Evolutionary conservation across 257 asterid genomes (phyloP), one percentile per base, ranked within the genome.

Genomic region (Solanum tacnaense): DNA sequence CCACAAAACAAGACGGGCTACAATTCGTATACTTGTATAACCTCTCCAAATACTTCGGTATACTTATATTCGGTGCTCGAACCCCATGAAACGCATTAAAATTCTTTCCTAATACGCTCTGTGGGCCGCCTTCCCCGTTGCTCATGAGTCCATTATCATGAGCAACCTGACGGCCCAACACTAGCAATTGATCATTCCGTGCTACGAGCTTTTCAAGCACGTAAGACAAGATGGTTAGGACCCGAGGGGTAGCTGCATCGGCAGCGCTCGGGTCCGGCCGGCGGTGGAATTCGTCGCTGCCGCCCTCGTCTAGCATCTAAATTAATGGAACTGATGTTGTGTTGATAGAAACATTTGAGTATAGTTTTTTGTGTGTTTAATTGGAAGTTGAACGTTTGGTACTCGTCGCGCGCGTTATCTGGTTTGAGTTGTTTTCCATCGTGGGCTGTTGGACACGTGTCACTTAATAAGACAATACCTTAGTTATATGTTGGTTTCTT

Each of bases 1-100:
- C 96, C 87, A 95, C 98, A 84, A 94, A 94, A 86, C 98, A 95
- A 70, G 98, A 91, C 34, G 97, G 96, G 88, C 98, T 95, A 82
- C 98, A 96, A 87, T 91, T 89, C 20, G 98, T 93, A 92, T 96
- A 96, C 90, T 96, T 96, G 67, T 94, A 95, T 46, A 96, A 94
- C 67, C 99, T 92, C 93, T 96, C 97, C 84, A 95, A 85, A 78
- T 96, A 95, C 85, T 94, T 94, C 2, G 90, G 92, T 86, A 96
- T 92, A 39, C 94, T 93, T 15, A 96, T 96, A 35, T 90, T 92
- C 83, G 98, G 98, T 7, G 96, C 89, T 44, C 97, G 83, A 0
- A 93, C 93, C 9, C 98, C 99, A 49, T 95, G 93, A 74, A 96
- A 96, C 5, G 92, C 91, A 86, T 89, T 92, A 90, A 96, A 76